Conservation (phyloP, 331 rosid species). For the Rhamnella rubrinervis region DNA sequence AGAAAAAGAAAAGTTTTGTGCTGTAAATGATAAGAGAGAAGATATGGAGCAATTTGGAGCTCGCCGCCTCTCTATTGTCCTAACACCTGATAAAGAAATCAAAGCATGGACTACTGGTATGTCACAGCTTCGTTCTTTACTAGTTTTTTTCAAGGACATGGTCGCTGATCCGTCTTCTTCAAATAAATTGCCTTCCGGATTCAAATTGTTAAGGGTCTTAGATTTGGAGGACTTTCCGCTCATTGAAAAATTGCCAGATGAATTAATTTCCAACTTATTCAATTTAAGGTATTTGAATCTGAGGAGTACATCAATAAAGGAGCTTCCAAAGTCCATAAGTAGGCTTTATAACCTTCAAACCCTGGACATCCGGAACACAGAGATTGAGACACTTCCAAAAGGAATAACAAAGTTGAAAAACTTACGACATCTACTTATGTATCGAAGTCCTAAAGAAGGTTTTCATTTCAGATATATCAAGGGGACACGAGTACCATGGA, state of each 20-base stretch:
- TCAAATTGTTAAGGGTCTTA: conserved; percentile 9
- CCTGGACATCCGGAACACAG: background rate
- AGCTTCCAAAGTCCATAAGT: conserved; percentile 17
- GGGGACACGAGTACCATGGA: conserved; percentile 4
- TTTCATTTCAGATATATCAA: background rate
- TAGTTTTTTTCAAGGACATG: background rate
- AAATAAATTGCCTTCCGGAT: background rate
- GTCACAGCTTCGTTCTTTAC: conserved; percentile 12
- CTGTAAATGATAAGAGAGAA: background rate
- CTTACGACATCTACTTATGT: background rate
- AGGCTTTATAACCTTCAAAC: conserved; percentile 18
- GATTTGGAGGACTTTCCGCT: background rate
- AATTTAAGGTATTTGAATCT: conserved; percentile 17
- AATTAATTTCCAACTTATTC: background rate
- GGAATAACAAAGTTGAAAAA: conserved; percentile 4
- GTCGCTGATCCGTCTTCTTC: background rate
- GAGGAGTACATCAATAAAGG: background rate
- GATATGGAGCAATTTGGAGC: background rate
- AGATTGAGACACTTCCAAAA: conserved; percentile 7
- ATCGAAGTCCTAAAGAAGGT: background rate
- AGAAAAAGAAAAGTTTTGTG: background rate
- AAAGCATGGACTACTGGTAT: background rate
- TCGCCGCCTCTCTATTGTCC: background rate
- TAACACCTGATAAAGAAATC: background rate
- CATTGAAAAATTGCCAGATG: conserved; percentile 4